Conservation (phyloP, 257 asterid genomes). For the Fraxinus pennsylvanica region DNA sequence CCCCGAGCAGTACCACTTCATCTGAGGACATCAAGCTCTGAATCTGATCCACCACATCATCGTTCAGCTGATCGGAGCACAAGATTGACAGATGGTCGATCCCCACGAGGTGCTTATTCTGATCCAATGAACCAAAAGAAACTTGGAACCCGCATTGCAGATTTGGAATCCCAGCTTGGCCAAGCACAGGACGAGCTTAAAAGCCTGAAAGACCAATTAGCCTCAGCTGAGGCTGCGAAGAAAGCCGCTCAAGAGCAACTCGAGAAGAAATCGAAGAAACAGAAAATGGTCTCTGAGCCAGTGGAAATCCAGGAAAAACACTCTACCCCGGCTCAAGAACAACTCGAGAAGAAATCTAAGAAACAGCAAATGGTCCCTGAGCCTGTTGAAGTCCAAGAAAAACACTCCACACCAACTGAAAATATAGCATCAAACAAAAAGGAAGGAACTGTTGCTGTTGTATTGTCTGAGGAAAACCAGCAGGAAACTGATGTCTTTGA, state of each 20-base stretch:
- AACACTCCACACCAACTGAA: conserved; percentile 33
- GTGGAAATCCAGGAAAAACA: conserved; percentile 38
- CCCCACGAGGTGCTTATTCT: conserved; percentile 60
- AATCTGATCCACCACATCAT: conserved; percentile 59
- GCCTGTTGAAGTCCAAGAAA: conserved; percentile 33
- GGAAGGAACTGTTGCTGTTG: conserved; percentile 14
- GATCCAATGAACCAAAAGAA: conserved; percentile 65
- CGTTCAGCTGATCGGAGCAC: conserved; percentile 67
- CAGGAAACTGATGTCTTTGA: conserved; percentile 76
- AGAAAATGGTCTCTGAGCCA: conserved; percentile 29
- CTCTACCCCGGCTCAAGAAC: conserved; percentile 56
- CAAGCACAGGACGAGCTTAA: conserved; percentile 85
- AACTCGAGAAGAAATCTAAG: conserved; percentile 57
- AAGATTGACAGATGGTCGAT: conserved; percentile 48
- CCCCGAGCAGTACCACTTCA: conserved; percentile 50
- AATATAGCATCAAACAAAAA: conserved; percentile 29
- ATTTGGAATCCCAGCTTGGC: conserved; percentile 88
- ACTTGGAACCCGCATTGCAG: conserved; percentile 79
- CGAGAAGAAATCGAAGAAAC: conserved; percentile 60
- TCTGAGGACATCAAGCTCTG: conserved; percentile 66
- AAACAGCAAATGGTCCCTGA: conserved; percentile 35
- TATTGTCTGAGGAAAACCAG: conserved; percentile 44
- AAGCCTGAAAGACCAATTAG: conserved; percentile 64
- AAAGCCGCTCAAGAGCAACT: conserved; percentile 64
- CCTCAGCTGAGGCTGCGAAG: conserved; percentile 67